These are phyloP conservation scores for Boletus vermiculosoides DNA, from an alignment of 768 basidiomycete species.

Conservation along the genomic window DNA sequence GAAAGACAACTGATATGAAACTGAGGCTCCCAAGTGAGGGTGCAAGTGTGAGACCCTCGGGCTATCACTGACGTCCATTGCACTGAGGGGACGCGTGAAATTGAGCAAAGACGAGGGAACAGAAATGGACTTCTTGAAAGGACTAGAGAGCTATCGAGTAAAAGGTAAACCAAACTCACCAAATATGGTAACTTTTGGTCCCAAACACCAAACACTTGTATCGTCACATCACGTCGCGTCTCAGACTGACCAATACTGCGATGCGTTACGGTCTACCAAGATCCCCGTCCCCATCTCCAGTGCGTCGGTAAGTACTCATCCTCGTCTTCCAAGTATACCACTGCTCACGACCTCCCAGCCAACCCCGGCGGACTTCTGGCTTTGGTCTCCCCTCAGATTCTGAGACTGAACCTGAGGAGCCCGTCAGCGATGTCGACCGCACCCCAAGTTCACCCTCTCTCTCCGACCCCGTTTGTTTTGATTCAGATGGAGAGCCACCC, in stretches of 20 bases:
- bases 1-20: too few species aligned
- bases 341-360: constrained; percentile 6
- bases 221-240: background rate
- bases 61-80: too few species aligned
- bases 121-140: too few species aligned
- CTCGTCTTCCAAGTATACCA: background rate
- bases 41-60: too few species aligned
- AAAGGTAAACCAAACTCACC: background rate
- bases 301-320: constrained; percentile 32
- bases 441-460: constrained; percentile 33
- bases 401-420: constrained; percentile 31
- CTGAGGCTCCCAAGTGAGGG: too few species aligned
- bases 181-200: background rate
- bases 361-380: constrained; percentile 43
- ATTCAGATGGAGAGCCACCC: constrained; percentile 44
- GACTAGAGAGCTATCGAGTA: background rate
- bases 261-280: constrained; percentile 60
- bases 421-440: constrained; percentile 39
- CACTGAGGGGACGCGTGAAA: too few species aligned
- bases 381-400: constrained; percentile 58
- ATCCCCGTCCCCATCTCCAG: constrained; percentile 50
- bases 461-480: constrained; percentile 41
- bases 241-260: constrained; percentile 5
- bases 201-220: background rate
- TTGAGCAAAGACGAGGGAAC: too few species aligned